phyloP scores from a whole-genome alignment of 2,329 filamentous ascomycete species.

The Ascosphaera aggregata region DNA sequence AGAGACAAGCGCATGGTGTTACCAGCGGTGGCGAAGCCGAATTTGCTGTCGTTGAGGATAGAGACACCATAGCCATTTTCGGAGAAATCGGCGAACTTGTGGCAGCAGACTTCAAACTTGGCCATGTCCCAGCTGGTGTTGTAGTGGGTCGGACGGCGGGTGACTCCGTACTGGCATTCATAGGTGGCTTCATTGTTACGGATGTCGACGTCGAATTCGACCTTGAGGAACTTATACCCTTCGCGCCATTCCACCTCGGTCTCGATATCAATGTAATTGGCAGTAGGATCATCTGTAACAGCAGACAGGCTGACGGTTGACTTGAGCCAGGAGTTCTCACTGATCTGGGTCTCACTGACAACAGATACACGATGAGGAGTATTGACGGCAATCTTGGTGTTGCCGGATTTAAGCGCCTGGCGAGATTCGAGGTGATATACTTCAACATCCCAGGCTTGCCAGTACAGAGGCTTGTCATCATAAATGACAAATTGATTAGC shows the following conservation, averaged over 20 bases:
- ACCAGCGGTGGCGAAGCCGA: slow-evolving; percentile 77
- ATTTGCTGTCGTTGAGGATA: slow-evolving; percentile 87
- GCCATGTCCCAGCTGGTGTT: slow-evolving; percentile 98
- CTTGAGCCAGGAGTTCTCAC: slow-evolving; percentile 62
- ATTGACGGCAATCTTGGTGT: slow-evolving; percentile 47
- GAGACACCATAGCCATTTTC: slow-evolving; percentile 78
- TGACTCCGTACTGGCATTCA: slow-evolving; percentile 82
- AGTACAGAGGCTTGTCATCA: slow-evolving; percentile 92
- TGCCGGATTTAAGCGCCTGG: slow-evolving; percentile 44
- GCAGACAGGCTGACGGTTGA: slow-evolving; percentile 64
- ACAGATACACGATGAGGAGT: slow-evolving; percentile 59
- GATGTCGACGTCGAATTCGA: slow-evolving; percentile 88
- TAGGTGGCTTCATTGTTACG: slow-evolving; percentile 83
- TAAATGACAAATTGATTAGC: slow-evolving; percentile 87
- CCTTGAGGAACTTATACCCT: slow-evolving; percentile 93
- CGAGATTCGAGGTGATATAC: slow-evolving; percentile 83
- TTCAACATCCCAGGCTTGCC: slow-evolving; percentile 97
- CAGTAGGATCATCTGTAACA: slow-evolving; percentile 37
- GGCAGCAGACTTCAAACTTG: slow-evolving; percentile 90
- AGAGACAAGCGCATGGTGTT: slow-evolving; percentile 77
- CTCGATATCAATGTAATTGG: slow-evolving; percentile 43
- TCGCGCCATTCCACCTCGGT: slow-evolving; percentile 94
- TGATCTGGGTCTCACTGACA: slow-evolving; percentile 67
- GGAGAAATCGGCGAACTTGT: slow-evolving; percentile 80
- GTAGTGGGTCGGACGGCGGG: slow-evolving; percentile 82